phyloP scores from a whole-genome alignment of 768 basidiomycete species.

The Suillus cothurnatus region DNA sequence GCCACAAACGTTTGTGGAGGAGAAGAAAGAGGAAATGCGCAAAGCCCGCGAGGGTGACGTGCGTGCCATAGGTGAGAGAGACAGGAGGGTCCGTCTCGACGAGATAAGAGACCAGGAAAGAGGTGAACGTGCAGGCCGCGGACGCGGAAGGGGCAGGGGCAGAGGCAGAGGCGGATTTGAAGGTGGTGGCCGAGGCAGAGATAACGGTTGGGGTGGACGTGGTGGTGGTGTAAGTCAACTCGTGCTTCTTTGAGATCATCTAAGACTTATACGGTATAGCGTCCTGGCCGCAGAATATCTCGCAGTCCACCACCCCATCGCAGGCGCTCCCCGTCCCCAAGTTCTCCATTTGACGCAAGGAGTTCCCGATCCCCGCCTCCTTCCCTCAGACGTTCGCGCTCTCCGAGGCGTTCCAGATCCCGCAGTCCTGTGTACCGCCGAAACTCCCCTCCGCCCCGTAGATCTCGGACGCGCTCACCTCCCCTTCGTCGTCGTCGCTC shows the following conservation, averaged over 20 bases:
- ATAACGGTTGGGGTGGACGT: conserved; percentile 68
- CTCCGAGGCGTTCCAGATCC: conserved; percentile 24
- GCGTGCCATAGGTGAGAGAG: conserved; percentile 68
- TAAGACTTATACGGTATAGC: conserved; percentile 28
- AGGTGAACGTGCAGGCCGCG: conserved; percentile 45
- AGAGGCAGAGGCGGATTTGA: conserved; percentile 52
- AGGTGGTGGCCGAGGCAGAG: conserved; percentile 51
- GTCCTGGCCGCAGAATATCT: conserved; percentile 48
- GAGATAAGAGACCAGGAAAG: conserved; percentile 69
- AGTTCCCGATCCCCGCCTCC: conserved; percentile 29
- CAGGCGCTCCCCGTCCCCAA: conserved; percentile 17
- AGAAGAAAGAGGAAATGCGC: conserved; percentile 92
- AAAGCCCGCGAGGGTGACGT: conserved; percentile 63
- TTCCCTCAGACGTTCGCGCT: conserved; percentile 25
- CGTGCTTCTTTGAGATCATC: conserved; percentile 2
- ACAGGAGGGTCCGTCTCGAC: conserved; percentile 67
- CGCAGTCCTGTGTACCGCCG: conserved; percentile 28
- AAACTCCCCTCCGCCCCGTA: conserved; percentile 40
- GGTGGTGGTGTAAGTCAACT: conserved; percentile 49
- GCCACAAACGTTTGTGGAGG: conserved; percentile 86
- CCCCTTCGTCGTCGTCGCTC: conserved; percentile 39
- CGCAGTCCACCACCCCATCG: conserved; percentile 21
- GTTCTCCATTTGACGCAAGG: conserved; percentile 15
- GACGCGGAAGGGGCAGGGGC: conserved; percentile 62
- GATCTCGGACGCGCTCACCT: conserved; percentile 46